Evolutionary conservation across 345 rosid genomes (phyloP), one percentile per base, ranked within the genome.

Genomic region (Anacardium occidentale): DNA sequence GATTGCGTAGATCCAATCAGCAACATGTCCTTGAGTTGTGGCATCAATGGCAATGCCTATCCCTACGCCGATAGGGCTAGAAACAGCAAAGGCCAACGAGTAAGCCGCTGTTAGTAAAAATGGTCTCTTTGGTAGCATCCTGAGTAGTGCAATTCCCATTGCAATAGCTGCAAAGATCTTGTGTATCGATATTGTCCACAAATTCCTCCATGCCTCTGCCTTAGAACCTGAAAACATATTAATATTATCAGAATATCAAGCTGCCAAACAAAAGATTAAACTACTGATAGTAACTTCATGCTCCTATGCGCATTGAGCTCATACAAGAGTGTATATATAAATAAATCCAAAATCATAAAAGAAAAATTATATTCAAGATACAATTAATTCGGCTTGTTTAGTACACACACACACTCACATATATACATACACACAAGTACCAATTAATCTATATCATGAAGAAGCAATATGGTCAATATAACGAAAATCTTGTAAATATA

Each of bases 151-250:
- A 54, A 93, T 91, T 73, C 96, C 97, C 96, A 93, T 91, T 7
- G 92, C 90, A 22, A 88, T 79, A 56, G 98, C 98, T 15, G 98
- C 94, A 52, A 91, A 91, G 0, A 93, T 87, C 71, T 91, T 93
- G 82, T 93, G 98, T 44, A 89, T 59, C 0, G 92, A 89, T 25
- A 86, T 93, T 45, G 97, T 93, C 98, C 98, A 93, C 0, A 93
- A 86, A 61, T 89, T 91, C 74, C 83, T 86, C 97, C 98, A 93
- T 67, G 98, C 86, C 10, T 91, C 92, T 32, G 71, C 77, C 69
- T 84, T 81, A 1, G 78, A 81, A 18, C 13, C 98, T 89, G 76
- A 22, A 64, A 74, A 66, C 45, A 44, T 40, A 0, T 40, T 24
- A 1, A 12, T 47, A 4, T 62, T 0, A 53, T 7, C 40, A 65